These are phyloP conservation scores for Basipetospora chlamydospora DNA, from an alignment of 2,329 filamentous ascomycete species.

Conservation along the genomic window DNA sequence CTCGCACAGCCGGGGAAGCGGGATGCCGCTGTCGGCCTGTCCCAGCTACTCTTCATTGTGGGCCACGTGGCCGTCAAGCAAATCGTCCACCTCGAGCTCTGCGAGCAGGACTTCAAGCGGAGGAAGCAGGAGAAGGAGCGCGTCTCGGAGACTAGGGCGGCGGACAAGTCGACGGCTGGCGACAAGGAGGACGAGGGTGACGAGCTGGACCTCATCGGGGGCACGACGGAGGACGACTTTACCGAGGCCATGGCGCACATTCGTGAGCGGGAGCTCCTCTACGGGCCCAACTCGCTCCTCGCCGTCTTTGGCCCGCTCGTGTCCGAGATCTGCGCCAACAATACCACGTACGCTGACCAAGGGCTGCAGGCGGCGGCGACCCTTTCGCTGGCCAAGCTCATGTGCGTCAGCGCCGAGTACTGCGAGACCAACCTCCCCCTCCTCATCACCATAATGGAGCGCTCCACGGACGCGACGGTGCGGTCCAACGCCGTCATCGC, in stretches of 20 bases:
- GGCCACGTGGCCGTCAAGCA: slow-evolving; percentile 97
- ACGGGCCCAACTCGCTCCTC: slow-evolving; percentile 71
- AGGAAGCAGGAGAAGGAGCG: slow-evolving; percentile 85
- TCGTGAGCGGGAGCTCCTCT: slow-evolving; percentile 68
- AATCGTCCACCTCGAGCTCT: slow-evolving; percentile 95
- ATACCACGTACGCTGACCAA: slow-evolving; percentile 78
- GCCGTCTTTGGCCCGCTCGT: slow-evolving; percentile 83
- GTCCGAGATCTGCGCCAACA: slow-evolving; percentile 86
- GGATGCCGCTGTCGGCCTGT: slow-evolving; percentile 61
- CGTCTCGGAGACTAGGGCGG: slow-evolving; percentile 29
- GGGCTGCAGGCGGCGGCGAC: slow-evolving; percentile 88
- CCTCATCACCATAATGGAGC: slow-evolving; percentile 94
- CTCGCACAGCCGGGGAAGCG: slow-evolving; percentile 31
- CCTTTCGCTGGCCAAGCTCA: slow-evolving; percentile 88
- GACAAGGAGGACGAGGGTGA: slow-evolving; percentile 54
- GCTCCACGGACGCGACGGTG: slow-evolving; percentile 80
- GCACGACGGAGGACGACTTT: slow-evolving; percentile 88
- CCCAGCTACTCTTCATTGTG: slow-evolving; percentile 86
- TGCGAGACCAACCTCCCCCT: slow-evolving; percentile 86
- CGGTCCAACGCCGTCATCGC: slow-evolving; percentile 94
- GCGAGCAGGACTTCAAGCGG: slow-evolving; percentile 94
- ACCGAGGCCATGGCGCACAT: slow-evolving; percentile 76
- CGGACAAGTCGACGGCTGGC: slow-evolving; percentile 24
- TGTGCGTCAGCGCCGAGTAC: slow-evolving; percentile 96
- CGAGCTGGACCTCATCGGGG: slow-evolving; percentile 90